These are phyloP conservation scores for Fusarium tjaetaba DNA, from an alignment of 2,329 filamentous ascomycete genomes.

Conservation along the genomic window DNA sequence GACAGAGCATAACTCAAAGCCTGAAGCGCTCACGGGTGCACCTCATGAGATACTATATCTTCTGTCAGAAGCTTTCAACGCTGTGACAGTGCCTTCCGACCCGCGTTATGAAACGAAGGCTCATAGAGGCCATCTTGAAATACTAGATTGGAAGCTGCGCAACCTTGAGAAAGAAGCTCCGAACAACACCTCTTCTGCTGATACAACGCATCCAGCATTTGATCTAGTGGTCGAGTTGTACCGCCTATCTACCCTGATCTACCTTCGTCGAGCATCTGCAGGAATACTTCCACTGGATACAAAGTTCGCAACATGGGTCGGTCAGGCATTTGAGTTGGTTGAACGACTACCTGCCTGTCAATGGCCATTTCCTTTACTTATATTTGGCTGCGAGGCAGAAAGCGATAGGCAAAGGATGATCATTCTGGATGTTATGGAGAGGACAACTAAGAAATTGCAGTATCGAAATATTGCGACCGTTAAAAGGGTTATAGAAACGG, in stretches of 20 bases:
- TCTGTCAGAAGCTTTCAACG: slow-evolving; percentile 23
- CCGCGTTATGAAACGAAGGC: background rate
- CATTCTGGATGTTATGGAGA: slow-evolving; percentile 41
- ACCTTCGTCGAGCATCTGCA: slow-evolving; percentile 42
- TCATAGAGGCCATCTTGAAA: background rate
- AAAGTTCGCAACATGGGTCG: slow-evolving; percentile 29
- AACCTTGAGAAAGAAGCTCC: rapidly evolving
- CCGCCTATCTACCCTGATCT: slow-evolving; percentile 44
- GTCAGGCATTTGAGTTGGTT: slow-evolving; percentile 42
- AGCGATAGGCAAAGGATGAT: slow-evolving; percentile 31
- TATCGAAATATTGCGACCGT: slow-evolving; percentile 37
- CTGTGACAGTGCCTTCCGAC: background rate
- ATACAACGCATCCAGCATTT: background rate
- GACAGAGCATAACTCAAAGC: background rate
- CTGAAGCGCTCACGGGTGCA: background rate
- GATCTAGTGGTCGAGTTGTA: slow-evolving; percentile 35
- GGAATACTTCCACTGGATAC: slow-evolving; percentile 4
- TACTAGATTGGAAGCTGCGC: slow-evolving; percentile 10
- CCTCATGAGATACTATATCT: slow-evolving; percentile 24
- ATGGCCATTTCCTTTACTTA: slow-evolving; percentile 37
- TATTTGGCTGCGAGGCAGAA: slow-evolving; percentile 40
- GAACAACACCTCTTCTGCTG: rapidly evolving
- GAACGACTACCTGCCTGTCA: slow-evolving; percentile 25
- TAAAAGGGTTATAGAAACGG: slow-evolving; percentile 38
- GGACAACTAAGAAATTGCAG: slow-evolving; percentile 25